Evolutionary conservation across 345 rosid genomes (phyloP), one percentile per base, ranked within the genome.

Genomic region (Eucalyptus dawsonii): DNA sequence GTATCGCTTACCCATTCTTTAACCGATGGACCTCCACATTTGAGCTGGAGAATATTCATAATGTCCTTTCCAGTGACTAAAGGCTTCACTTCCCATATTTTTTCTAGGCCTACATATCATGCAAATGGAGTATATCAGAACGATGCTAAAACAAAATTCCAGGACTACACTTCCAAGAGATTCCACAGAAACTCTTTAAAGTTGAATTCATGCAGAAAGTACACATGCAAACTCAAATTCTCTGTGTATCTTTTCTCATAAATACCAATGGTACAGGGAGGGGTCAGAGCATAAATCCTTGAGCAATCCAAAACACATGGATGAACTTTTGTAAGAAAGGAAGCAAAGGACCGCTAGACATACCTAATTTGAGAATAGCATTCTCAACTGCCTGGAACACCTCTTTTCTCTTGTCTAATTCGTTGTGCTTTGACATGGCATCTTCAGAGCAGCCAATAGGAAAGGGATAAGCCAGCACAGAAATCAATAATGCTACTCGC

Each of bases 51-150:
- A 89, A 95, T 94, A 65, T 89, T 90, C 95, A 97, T 97, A 76
- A 96, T 97, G 45, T 95, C 98, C 91, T 92, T 96, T 62, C 99
- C 99, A 87, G 95, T 95, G 72, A 95, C 95, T 86, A 97, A 91
- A 12, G 97, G 99, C 91, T 97, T 96, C 76, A 92, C 91, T 69
- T 95, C 97, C 99, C 99, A 97, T 25, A 94, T 91, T 72, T 91
- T 95, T 9, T 94, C 97, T 17, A 97, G 97, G 87, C 97, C 99
- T 97, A 94, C 89, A 89, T 89, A 54, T 65, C 86, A 50, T 67
- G 49, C 76, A 89, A 85, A 89, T 25, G 60, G 60, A 76, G 17
- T 37, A 80, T 29, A 42, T 19, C 40, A 0, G 86, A 53, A 60
- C 6, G 8, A 21, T 42, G 53, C 31, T 16, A 3, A 37, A 60